These are phyloP conservation scores for Cercospora janseana DNA, from an alignment of 2,329 filamentous ascomycete genomes.

Conservation along the genomic window DNA sequence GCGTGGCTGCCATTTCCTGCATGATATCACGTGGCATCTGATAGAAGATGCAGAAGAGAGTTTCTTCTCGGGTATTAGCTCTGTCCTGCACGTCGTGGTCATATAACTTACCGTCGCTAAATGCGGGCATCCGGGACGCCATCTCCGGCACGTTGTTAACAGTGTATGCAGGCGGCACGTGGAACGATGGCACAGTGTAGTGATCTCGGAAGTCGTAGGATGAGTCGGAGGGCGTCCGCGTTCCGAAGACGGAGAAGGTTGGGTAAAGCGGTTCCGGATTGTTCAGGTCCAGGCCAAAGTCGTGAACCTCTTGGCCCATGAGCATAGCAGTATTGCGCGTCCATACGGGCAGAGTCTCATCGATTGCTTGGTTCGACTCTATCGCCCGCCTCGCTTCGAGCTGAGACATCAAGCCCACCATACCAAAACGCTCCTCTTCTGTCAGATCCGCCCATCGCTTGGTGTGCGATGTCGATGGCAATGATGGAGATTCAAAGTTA, in stretches of 20 bases:
- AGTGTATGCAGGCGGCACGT: constrained; percentile 61
- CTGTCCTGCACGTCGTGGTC: neutral
- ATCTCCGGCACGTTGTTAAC: constrained; percentile 65
- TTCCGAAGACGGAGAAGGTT: constrained; percentile 64
- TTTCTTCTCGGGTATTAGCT: constrained; percentile 52
- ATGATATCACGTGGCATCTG: constrained; percentile 63
- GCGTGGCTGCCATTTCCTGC: constrained; percentile 64
- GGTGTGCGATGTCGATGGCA: constrained; percentile 34
- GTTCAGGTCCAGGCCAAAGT: constrained; percentile 63
- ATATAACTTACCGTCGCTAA: constrained; percentile 36
- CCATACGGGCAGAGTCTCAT: constrained; percentile 33
- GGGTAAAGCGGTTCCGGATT: constrained; percentile 54
- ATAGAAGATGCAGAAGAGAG: constrained; percentile 69
- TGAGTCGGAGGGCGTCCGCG: constrained; percentile 32
- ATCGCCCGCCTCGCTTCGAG: constrained; percentile 35
- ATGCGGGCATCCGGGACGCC: constrained; percentile 39
- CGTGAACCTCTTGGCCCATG: constrained; percentile 62
- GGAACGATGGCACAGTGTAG: constrained; percentile 63
- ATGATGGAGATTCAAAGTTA: constrained; percentile 12
- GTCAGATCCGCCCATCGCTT: constrained; percentile 57
- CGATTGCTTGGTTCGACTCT: constrained; percentile 30
- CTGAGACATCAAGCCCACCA: constrained; percentile 58
- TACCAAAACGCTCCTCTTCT: constrained; percentile 59
- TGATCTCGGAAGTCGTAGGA: constrained; percentile 45
- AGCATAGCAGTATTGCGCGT: constrained; percentile 45